Conservation (phyloP, 176 grass and related monocot genomes). For the Raddia distichophylla region DNA sequence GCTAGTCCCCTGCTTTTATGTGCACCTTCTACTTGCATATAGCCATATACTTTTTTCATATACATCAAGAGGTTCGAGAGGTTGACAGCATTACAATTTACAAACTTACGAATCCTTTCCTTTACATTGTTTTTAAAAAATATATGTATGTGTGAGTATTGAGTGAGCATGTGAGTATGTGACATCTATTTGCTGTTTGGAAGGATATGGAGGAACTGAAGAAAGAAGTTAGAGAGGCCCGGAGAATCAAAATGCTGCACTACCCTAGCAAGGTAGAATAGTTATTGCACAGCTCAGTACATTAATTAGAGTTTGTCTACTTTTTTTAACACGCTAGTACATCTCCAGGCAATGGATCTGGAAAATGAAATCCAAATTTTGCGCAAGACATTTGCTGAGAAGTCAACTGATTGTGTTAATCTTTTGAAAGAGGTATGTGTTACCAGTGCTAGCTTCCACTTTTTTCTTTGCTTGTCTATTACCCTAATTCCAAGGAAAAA, state of each 20-base stretch:
- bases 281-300: slow-evolving; percentile 1
- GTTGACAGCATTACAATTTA: slow-evolving; percentile 15
- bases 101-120: neutral
- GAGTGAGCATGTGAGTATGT: neutral
- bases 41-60: neutral
- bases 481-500: neutral
- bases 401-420: slow-evolving; percentile 63
- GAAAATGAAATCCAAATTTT: slow-evolving; percentile 79
- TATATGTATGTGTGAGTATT: neutral
- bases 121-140: slow-evolving; percentile 12
- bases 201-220: slow-evolving; percentile 77
- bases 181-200: slow-evolving; percentile 33
- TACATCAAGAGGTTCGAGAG: slow-evolving; percentile 3
- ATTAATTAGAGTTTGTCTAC: neutral
- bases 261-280: slow-evolving; percentile 75
- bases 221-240: slow-evolving; percentile 78
- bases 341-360: slow-evolving; percentile 85
- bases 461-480: neutral
- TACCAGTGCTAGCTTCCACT: slow-evolving; percentile 16
- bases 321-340: neutral
- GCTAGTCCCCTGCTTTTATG: neutral
- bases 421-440: slow-evolving; percentile 79
- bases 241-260: slow-evolving; percentile 97
- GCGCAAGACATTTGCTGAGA: slow-evolving; percentile 61
- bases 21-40: neutral